These are phyloP conservation scores for Erodium trifolium DNA, from an alignment of 441 rosid species.

Conservation along the genomic window DNA sequence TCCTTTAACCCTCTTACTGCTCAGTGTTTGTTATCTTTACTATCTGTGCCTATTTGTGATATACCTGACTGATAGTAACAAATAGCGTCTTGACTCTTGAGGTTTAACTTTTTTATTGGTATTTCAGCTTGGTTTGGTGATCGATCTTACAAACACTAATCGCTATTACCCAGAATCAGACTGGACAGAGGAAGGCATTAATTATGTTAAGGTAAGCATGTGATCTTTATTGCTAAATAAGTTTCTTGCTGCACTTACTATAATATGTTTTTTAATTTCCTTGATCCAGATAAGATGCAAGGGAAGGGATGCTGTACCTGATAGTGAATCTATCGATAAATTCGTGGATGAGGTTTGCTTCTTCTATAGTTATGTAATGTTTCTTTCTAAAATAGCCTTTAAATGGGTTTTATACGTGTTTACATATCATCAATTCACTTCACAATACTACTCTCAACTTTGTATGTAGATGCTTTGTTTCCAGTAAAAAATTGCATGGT, in stretches of 20 bases:
- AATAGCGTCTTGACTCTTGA: slow-evolving; percentile 8
- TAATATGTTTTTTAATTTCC: slow-evolving; percentile 15
- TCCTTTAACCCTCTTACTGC: not conserved
- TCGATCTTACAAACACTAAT: slow-evolving; percentile 91
- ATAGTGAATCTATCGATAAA: slow-evolving; percentile 68
- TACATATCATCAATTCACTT: not conserved
- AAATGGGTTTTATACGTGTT: not conserved
- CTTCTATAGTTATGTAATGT: not conserved
- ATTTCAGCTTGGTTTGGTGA: slow-evolving; percentile 88
- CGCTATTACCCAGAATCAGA: slow-evolving; percentile 75
- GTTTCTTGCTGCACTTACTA: slow-evolving; percentile 6
- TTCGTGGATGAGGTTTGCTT: slow-evolving; percentile 77
- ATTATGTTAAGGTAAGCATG: slow-evolving; percentile 70
- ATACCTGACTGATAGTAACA: not conserved
- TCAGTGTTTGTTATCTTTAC: not conserved
- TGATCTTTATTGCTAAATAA: slow-evolving; percentile 2
- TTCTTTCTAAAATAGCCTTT: not conserved
- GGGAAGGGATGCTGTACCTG: slow-evolving; percentile 94
- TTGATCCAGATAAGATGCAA: slow-evolving; percentile 68
- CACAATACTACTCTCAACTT: slow-evolving; percentile 4
- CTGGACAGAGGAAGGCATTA: slow-evolving; percentile 83
- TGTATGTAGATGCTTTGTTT: not conserved
- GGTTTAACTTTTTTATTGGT: not conserved
- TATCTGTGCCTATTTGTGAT: not conserved
- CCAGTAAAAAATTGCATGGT: not conserved